Evolutionary conservation across 2,329 filamentous ascomycete species (phyloP), one percentile per base, ranked within the genome.

Genomic region (Thermothelomyces thermophilus): DNA sequence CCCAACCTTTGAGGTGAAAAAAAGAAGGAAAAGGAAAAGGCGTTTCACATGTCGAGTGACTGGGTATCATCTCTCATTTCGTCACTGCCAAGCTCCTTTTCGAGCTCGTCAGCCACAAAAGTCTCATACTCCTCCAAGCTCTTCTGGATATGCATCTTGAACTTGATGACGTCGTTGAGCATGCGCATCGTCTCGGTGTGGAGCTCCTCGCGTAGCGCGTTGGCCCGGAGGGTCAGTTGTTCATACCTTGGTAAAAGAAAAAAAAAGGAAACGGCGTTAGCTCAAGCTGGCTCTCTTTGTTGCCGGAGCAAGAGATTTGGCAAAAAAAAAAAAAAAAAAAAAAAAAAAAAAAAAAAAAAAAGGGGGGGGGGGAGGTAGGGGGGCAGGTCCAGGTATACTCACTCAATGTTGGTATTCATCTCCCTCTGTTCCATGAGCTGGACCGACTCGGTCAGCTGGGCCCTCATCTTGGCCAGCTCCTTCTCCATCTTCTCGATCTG

Each of bases 401-500:
- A 91, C 86, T 97, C 90, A 60, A 97, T 93, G 53, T 91, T 94
- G 11, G 89, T 93, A 61, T 90, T 95, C 80, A 97, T 95, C 72
- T 97, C 90, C 48, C 88, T 78, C 68, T 96, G 91, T 66, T 96
- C 90, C 79, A 96, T 85, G 41, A 95, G 69, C 68, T 96, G 88
- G 46, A 96, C 86, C 30, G 84, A 90, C 66, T 96, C 91, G 2
- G 82, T 84, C 26, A 96, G 73, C 10, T 84, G 85, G 2, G 85
- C 80, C 36, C 90, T 80, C 88, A 97, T 95, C 66, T 90, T 88
- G 41, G 87, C 86, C n/a, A 98, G 73, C 66, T 98, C 90, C 69
- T 95, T 96, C 70, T 98, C 93, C 85, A 96, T 94, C 73, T 93
- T 93, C 69, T 98, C 93, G 61, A 98, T 95, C 67, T 97, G 91